phyloP scores from a whole-genome alignment of 139 green algal genomes.

The Chlamydomonas eustigma region DNA sequence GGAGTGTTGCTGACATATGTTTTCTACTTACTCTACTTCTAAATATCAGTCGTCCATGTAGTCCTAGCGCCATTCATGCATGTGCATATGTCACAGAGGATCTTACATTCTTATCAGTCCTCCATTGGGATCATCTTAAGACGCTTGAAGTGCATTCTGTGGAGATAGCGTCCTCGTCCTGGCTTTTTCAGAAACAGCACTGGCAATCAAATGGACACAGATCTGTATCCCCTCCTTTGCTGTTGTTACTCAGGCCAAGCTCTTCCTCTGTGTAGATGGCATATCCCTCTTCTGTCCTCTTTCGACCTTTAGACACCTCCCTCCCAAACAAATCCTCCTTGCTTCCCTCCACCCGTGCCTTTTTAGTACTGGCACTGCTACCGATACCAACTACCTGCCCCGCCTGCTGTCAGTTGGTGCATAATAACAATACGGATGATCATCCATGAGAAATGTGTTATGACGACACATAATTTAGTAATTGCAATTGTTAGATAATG shows the following conservation, averaged over 20 bases:
- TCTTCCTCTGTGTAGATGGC: constrained; percentile 78
- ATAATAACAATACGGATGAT: no score
- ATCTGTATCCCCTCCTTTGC: constrained; percentile 58
- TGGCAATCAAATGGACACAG: constrained; percentile 84
- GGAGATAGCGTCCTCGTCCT: background rate
- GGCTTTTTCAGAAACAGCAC: constrained; percentile 71
- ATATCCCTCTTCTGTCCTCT: constrained; percentile 76
- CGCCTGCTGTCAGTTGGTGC: no score
- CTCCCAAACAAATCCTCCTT: constrained; percentile 76
- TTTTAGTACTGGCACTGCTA: no score
- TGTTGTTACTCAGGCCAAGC: constrained; percentile 49
- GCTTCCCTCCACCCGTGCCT: constrained; percentile 33
- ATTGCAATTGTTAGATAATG: no score
- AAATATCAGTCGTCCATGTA: constrained; percentile 75
- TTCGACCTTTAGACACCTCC: constrained; percentile 34
- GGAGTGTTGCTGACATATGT: no score
- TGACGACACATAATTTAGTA: no score
- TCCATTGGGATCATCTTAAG: background rate
- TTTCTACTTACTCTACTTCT: no score
- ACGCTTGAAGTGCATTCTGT: background rate
- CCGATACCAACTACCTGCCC: no score
- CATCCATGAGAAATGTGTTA: no score
- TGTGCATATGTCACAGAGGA: background rate
- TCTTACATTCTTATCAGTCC: background rate
- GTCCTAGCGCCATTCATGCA: constrained; percentile 24